Base-by-base conservation (phyloP, 2,329 filamentous ascomycete genomes). In the Xylariales sp. region DNA sequence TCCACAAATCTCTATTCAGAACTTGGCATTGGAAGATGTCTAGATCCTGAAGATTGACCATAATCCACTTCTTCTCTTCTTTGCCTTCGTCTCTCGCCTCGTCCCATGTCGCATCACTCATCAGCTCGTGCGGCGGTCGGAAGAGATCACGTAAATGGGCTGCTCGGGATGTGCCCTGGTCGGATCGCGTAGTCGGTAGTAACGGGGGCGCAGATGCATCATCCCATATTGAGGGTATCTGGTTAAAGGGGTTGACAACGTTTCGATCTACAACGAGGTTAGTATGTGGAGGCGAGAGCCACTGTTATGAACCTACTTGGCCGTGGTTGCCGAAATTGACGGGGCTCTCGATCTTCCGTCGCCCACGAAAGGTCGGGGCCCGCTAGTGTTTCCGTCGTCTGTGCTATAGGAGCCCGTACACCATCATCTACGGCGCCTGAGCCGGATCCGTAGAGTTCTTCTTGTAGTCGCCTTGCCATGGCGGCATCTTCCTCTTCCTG, bases 1-100 rank as follows among this genome's bases (percentile, higher is more conserved):
- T 97, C 96, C 96, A 99, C 62, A 98, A 89, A 78, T 99, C 96
- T 52, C 96, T 88, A 78, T 99, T 99, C 18, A 99, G 84, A 2
- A 93, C 87, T 78, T 99, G 96, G 79, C 96, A 99, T 79, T 96
- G 92, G 79, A 99, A 99, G 75, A 97, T 90, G 43, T 92, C 92
- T 72, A 93, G 89, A 77, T 99, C 94, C 80, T 99, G 96, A 16
- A 99, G 90, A 78, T 99, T 98, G 69, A 97, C 93, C 73, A 99
- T 81, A 55, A 99, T 87, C 96, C 96, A 99, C 80, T 97, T 97
- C 83, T 93, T 90, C 34, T 90, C 86, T 53, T 94, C 92, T 78
- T 96, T 97, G 68, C 95, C 96, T 74, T 94, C 86, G 16, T 94
- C 88, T 62, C 96, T 89, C 14, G 93, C 96, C 65, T 91, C 87